Evolutionary conservation across 139 green algal genomes (phyloP).

Genomic region (Tetradesmus obliquus): DNA sequence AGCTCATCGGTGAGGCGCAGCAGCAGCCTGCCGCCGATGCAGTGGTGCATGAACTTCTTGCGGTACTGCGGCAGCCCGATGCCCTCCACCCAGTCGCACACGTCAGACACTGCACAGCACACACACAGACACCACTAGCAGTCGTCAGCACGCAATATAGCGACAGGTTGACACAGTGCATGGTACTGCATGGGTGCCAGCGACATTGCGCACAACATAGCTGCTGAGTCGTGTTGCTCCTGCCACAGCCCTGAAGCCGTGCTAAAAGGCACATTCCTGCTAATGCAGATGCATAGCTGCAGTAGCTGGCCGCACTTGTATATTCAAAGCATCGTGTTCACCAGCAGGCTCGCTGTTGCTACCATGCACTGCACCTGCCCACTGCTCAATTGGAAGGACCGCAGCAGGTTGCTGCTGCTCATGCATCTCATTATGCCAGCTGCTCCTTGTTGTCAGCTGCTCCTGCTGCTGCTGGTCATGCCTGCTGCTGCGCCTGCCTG

Average conservation of each 20-base stretch:
- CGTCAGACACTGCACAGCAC: slow-evolving; percentile 59
- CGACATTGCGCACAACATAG: no score
- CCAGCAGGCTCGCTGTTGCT: not conserved
- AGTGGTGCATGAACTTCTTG: slow-evolving; percentile 78
- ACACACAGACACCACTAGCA: not conserved
- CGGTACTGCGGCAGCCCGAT: slow-evolving; percentile 81
- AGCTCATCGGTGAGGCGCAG: slow-evolving; percentile 62
- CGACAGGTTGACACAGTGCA: not conserved
- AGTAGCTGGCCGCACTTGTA: not conserved
- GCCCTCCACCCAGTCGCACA: slow-evolving; percentile 75
- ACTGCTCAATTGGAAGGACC: not conserved
- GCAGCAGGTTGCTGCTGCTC: not conserved
- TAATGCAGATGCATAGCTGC: no score
- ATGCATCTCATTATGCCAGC: not conserved
- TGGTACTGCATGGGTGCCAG: no score
- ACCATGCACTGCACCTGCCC: not conserved
- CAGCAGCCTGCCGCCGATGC: slow-evolving; percentile 70
- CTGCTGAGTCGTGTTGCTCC: no score
- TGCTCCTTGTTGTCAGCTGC: not conserved
- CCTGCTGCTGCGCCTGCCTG: not conserved
- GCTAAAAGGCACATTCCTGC: no score
- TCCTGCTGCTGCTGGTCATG: not conserved
- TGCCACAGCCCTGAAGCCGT: no score
- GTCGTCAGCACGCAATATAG: not conserved
- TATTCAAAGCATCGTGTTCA: not conserved